Percentiles rank a stretch among this genome's conserved stretches.
Evolutionary conservation across 768 basidiomycete species (phyloP).

Genomic region (Phlebiopsis flavidoalba): DNA sequence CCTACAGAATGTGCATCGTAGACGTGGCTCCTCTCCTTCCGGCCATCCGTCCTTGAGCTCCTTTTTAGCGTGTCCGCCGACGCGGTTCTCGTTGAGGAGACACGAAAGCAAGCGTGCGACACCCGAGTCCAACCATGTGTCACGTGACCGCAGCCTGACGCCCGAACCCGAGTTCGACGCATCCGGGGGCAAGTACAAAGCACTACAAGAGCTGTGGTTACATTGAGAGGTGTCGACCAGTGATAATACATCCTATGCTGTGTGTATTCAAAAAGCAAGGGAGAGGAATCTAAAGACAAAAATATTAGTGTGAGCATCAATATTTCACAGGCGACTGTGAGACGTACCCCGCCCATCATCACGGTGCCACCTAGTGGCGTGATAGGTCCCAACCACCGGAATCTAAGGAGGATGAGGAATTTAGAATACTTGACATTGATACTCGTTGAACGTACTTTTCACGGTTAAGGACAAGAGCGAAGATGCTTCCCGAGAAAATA

Average conservation of each 20-base stretch:
- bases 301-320: not conserved
- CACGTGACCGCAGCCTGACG: constrained; percentile 1
- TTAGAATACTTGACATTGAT: not conserved
- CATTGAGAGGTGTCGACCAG: not conserved
- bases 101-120: constrained; percentile 1
- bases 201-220: not conserved
- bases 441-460: constrained; percentile 31
- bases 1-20: constrained; percentile 81
- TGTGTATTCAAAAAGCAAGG: constrained; percentile 36
- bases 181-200: not conserved
- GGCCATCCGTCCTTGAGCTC: constrained; percentile 72
- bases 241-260: not conserved
- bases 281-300: constrained; percentile 44
- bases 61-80: constrained; percentile 40
- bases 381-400: constrained; percentile 54
- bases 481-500: constrained; percentile 62
- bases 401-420: constrained; percentile 20
- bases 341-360: constrained; percentile 66
- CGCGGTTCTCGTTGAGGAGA: constrained; percentile 1
- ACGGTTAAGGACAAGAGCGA: constrained; percentile 44
- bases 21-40: constrained; percentile 73
- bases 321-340: not conserved
- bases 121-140: not conserved
- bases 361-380: constrained; percentile 61
- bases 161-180: too few relatives aligned